Percentiles rank a stretch among this genome's conserved stretches.
These are phyloP conservation scores for Eucalyptus pauciflora DNA, from an alignment of 345 rosid species.

Conservation along the genomic window DNA sequence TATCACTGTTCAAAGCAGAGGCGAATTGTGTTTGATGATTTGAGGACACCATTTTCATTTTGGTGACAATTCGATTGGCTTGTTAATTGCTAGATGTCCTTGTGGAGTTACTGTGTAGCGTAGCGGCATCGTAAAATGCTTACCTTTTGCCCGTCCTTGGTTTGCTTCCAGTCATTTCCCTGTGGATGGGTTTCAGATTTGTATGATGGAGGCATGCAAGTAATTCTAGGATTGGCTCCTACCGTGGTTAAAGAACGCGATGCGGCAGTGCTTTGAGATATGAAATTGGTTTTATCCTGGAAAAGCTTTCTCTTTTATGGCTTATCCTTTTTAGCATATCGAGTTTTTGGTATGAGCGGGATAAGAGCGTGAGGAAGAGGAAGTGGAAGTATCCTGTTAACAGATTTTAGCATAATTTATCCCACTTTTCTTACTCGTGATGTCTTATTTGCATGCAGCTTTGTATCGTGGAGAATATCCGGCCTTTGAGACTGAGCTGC, in stretches of 20 bases:
- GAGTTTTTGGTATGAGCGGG: not conserved
- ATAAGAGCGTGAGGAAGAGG: not conserved
- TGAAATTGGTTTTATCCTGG: not conserved
- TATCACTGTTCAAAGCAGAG: not conserved
- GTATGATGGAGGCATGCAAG: not conserved
- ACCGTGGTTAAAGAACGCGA: not conserved
- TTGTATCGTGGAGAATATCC: constrained; percentile 4
- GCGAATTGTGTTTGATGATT: not conserved
- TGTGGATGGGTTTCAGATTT: not conserved
- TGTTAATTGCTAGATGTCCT: not conserved
- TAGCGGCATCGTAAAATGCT: not conserved
- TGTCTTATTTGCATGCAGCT: constrained; percentile 16
- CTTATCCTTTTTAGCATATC: not conserved
- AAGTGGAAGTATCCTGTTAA: not conserved
- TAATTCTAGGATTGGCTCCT: not conserved
- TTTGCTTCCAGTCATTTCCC: not conserved
- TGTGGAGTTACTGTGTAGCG: not conserved
- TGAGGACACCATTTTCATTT: not conserved
- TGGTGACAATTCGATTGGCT: not conserved
- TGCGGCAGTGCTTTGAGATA: not conserved
- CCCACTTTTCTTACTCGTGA: not conserved
- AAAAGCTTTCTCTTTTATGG: not conserved
- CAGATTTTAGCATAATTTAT: not conserved
- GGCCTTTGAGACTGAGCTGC: constrained; percentile 1
- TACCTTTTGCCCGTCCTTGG: not conserved